Evolutionary conservation across 1,284 basidiomycete species (phyloP), one percentile per base, ranked within the genome.

Genomic region (Cryptococcus jaspeensis): DNA sequence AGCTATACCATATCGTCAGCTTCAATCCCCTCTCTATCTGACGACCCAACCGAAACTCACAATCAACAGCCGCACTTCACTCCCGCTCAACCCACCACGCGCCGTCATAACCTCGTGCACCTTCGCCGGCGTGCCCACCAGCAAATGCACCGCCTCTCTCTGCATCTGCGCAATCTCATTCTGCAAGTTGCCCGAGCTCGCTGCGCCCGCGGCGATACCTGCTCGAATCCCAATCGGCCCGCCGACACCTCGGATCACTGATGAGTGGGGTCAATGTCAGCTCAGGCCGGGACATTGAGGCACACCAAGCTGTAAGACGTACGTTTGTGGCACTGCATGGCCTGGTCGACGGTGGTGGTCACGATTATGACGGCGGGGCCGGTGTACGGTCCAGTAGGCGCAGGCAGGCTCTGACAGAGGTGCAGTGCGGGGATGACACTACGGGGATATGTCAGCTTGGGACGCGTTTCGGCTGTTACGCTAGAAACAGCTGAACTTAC

Each of bases 271-370:
- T 22, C 3, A 35, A 25, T n/a, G 25, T 40, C 43, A 50, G 44
- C 16, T 7, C n/a, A 32, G 11, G 32, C 11, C 15, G 37, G 18
- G 6, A n/a, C n/a, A n/a, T n/a, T n/a, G n/a, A n/a, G n/a, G 22
- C 32, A 37, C n/a, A n/a, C 4, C 28, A 32, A 22, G 23, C 3
- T 25, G 9, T 8, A 15, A 3, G 5, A 70, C 74, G 59, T 32
- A 78, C 76, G 65, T 59, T 95, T 89, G 70, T 98, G 93, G 37
- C 94, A 94, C 77, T 98, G 95, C 1, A 92, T 96, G 5, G 95
- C 95, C 75, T 98, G 95, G 78, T 99, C 95, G 18, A 98, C 92
- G 0, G 95, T 99, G 0, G 95, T 97, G 16, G 93, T 96, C 47
- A 98, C 85, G 82, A 99, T 91, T 62, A 97, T 85, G 20, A 90